Base-by-base conservation (phyloP, 2,329 filamentous ascomycete genomes). In the Septoria linicola region DNA sequence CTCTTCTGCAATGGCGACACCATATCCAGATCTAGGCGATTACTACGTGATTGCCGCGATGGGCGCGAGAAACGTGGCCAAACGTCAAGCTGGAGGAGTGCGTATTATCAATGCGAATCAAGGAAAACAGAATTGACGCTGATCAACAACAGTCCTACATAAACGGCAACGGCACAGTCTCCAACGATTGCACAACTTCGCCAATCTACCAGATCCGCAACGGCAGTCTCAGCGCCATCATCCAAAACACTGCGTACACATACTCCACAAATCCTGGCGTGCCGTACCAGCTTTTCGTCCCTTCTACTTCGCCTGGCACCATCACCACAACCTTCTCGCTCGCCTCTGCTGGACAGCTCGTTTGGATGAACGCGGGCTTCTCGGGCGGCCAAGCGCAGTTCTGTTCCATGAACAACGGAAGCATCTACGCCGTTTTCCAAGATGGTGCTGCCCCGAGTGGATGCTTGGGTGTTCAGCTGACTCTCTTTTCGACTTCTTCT, bases 301-400 rank as follows among this genome's bases (percentile, higher is more conserved):
- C 64, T 8, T 59, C 54, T 8, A 62, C 56, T 5, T 57, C 59
- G 8, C 59, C 62, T 10, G 63, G 62, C 13, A 36, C 53, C 2
- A 64, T 67, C 34, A 59, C 49, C 6, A 63, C 62, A 11, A 46
- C 56, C 2, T 67, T 66, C 51, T 51, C 56, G 7, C 55, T 64
- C 8, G 54, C 51, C 10, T 36, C 41, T 8, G 49, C 53, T 13
- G 58, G 60, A n/a, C 32, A 49, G 19, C 48, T 67, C 5, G 57
- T 51, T 1, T 67, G 64, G 63, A 51, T 53, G 31, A 65, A 66
- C 39, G 27, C 43, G 6, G 54, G 39, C 2, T 66, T 66, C 48
- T 60, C 51, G 27, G 63, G 63, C 16, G 62, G 63, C 3, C 54
- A 66, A 41, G 64, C 64, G 1, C 50, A 50, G 3, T 66, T 66